These are phyloP conservation scores for Ampelocalamus luodianensis DNA, from an alignment of 176 grass and related monocot species.

Conservation along the genomic window DNA sequence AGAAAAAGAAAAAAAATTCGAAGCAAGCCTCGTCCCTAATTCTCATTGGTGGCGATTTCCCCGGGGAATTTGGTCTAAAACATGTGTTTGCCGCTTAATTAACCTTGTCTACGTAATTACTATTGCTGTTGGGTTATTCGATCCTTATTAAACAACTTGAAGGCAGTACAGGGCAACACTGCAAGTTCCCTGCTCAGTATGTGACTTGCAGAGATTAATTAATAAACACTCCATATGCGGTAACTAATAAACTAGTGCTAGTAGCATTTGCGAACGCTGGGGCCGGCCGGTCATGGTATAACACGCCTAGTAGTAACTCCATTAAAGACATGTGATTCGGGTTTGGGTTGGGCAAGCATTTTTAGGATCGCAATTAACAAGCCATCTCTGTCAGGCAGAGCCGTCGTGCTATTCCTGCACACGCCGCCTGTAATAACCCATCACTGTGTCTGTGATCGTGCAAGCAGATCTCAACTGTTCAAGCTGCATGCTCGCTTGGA, in stretches of 20 bases:
- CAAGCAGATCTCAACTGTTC: no score
- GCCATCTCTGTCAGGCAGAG: no score
- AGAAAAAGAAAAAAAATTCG: no score
- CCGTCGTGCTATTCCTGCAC: no score
- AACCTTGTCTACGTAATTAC: neutral
- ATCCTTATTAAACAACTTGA: neutral
- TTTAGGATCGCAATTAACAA: conserved; percentile 11
- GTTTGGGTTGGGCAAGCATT: neutral
- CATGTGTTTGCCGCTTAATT: neutral
- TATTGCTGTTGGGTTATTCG: neutral
- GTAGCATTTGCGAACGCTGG: neutral
- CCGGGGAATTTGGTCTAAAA: neutral
- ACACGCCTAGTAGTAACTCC: neutral
- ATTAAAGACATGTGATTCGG: neutral
- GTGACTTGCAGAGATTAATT: neutral
- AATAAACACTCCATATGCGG: neutral
- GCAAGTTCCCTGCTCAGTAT: neutral
- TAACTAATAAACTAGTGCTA: neutral
- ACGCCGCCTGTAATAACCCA: no score
- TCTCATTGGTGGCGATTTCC: neutral
- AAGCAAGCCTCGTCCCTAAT: conserved; percentile 2
- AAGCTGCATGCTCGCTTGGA: no score
- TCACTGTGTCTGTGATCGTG: no score
- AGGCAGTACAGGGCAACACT: neutral
- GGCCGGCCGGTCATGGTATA: neutral